Percentiles rank a stretch among this genome's conserved stretches.
These are phyloP conservation scores for Xylariaceae sp. DNA, from an alignment of 2,329 filamentous ascomycete genomes.

Conservation along the genomic window DNA sequence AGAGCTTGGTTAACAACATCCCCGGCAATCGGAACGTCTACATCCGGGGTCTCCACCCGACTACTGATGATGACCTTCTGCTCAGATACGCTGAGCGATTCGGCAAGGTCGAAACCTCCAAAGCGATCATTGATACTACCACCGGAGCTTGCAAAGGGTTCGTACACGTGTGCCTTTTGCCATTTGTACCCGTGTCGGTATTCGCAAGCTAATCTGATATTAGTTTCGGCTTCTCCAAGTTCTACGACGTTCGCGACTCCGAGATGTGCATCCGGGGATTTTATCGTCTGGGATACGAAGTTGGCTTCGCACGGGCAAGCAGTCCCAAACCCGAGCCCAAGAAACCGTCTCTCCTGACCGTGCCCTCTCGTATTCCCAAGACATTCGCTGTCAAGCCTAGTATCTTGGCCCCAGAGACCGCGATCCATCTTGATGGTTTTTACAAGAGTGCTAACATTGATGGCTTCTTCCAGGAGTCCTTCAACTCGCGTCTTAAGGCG, in stretches of 20 bases:
- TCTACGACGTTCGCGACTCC: conserved; percentile 80
- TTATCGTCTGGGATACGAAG: conserved; percentile 91
- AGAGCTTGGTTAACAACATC: conserved; percentile 89
- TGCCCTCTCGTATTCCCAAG: conserved; percentile 9
- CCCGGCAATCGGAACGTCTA: conserved; percentile 96
- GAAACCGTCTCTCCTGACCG: conserved; percentile 6
- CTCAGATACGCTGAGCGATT: conserved; percentile 81
- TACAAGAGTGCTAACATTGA: background rate
- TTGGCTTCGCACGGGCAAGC: conserved; percentile 87
- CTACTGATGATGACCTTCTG: conserved; percentile 89
- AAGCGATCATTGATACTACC: conserved; percentile 95
- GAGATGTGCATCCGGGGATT: conserved; percentile 97
- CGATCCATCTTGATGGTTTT: background rate
- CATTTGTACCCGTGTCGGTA: conserved; percentile 1
- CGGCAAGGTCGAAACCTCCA: conserved; percentile 91
- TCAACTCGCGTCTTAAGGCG: conserved; percentile 96
- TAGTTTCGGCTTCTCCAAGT: conserved; percentile 98
- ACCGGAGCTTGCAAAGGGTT: conserved; percentile 96
- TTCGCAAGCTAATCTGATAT: conserved; percentile 27
- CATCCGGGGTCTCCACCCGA: conserved; percentile 91
- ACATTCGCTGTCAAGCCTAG: background rate
- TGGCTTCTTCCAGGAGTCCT: conserved; percentile 69
- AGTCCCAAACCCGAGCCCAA: conserved; percentile 2
- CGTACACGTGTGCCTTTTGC: conserved; percentile 26
- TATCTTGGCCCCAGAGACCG: background rate